Base-by-base conservation (phyloP, 352 stramenopile genomes). In the Phytophthora megakarya region DNA sequence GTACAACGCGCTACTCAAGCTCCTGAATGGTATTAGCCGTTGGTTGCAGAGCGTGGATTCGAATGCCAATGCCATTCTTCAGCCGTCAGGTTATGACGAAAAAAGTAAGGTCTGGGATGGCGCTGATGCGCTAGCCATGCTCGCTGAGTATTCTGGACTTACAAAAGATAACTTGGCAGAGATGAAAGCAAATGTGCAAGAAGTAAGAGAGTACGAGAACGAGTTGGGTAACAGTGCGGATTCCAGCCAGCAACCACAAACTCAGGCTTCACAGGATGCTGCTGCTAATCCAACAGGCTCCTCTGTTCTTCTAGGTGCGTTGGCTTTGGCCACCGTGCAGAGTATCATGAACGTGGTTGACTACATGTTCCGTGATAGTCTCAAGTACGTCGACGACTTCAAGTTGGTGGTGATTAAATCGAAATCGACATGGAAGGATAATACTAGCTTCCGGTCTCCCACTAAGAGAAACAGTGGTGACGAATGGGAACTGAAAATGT, bases 381-480 rank as follows among this genome's bases (percentile, higher is more conserved):
- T 91, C 39, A 90, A 93, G 69, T 93, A 88, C 43, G 64, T 92
- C 10, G 79, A 93, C 47, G 87, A 95, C 54, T 95, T 92, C 42
- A 90, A 93, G 55, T 63, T 95, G 3, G 80, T 92, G 9, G 65
- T 77, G 32, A 64, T 70, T 3, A 69, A 79, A 26, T 73, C 55
- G 0, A 70, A 65, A 18, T 59, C 35, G 1, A 54, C 50, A 15
- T 76, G 68, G 68, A 65, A 55, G 50, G 64, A 66, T 5, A 63
- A 49, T 26, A 38, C 54, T 2, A 65, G 39, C 18, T 77, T 72
- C 25, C 54, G 33, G 12, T 77, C 65, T 8, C 65, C 65, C 10
- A 74, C 64, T 7, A 74, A 74, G 42, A 59, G 40, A 47, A 73
- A 47, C 18, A 35, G 66, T 40, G 37, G 84, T 66, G 79, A 73